Percentiles rank a stretch among this genome's conserved stretches.
Evolutionary conservation across 345 rosid genomes (phyloP).

Genomic region (Salix caprea): DNA sequence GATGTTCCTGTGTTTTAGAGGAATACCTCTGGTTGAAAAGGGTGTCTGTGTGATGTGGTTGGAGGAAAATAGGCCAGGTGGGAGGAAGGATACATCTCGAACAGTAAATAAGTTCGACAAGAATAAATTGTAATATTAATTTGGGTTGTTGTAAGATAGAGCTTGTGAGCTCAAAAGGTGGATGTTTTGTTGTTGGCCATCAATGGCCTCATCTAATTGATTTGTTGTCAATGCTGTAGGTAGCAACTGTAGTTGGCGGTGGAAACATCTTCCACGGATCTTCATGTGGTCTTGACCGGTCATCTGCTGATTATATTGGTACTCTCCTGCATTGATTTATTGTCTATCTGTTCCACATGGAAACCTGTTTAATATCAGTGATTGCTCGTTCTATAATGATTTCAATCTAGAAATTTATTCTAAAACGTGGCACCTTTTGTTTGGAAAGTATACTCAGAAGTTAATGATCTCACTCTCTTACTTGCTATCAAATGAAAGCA

Average conservation of each 20-base stretch:
- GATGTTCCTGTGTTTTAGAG: too few relatives aligned
- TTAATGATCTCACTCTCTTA: not conserved
- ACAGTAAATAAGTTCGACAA: not conserved
- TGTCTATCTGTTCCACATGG: not conserved
- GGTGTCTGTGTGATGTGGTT: not conserved
- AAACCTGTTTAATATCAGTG: not conserved
- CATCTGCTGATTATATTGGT: slow-evolving; percentile 97
- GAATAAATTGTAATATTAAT: not conserved
- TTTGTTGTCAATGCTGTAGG: slow-evolving; percentile 37
- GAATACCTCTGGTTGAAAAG: not conserved
- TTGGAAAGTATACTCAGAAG: not conserved
- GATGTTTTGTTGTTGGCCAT: slow-evolving; percentile 8
- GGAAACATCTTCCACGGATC: slow-evolving; percentile 93
- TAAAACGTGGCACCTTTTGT: not conserved
- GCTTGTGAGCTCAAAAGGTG: not conserved
- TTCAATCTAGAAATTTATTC: not conserved
- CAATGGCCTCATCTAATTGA: not conserved
- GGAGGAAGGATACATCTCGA: not conserved
- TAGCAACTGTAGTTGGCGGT: slow-evolving; percentile 95
- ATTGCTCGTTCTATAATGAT: not conserved
- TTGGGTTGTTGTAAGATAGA: not conserved
- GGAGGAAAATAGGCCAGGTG: not conserved
- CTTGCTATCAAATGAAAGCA: not conserved
- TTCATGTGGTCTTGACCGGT: slow-evolving; percentile 92
- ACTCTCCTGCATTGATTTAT: slow-evolving; percentile 8